Percentiles rank a stretch among this genome's conserved stretches.
Conservation (phyloP, 345 rosid species). For the Salix brachista region DNA sequence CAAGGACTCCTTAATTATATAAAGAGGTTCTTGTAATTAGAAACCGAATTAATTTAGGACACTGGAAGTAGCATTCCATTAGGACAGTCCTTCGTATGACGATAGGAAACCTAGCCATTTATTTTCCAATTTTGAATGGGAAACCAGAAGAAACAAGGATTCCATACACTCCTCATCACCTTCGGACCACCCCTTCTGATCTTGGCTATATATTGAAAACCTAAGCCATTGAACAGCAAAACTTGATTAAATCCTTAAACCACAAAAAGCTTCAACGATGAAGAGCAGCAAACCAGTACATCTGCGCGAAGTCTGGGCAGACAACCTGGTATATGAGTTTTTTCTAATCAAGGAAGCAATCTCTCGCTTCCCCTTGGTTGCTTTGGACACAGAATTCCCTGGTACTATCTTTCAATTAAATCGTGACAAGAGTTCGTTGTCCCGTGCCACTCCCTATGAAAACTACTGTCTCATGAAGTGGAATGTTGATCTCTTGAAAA, state of each 20-base stretch:
- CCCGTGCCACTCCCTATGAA: background rate
- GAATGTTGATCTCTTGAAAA: background rate
- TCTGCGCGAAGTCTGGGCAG: constrained; percentile 16
- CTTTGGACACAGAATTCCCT: constrained; percentile 18
- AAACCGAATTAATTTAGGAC: no score
- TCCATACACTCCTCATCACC: no score
- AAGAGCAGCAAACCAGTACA: background rate
- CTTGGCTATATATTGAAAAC: no score
- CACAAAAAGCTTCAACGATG: background rate
- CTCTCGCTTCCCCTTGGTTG: background rate
- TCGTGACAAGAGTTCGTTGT: no score
- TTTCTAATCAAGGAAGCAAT: background rate
- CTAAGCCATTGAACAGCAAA: no score
- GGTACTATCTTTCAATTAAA: background rate
- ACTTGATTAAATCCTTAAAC: no score
- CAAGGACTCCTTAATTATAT: background rate
- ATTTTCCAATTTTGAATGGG: background rate
- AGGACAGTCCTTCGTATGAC: background rate
- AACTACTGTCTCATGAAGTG: background rate
- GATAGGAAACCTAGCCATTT: background rate
- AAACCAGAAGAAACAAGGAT: background rate
- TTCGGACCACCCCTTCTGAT: no score
- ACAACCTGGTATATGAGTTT: background rate
- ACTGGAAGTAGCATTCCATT: no score
- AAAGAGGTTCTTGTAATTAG: no score